A percentile compares a stretch with the other conserved stretches of the same genome.
Evolutionary conservation across 495 filamentous ascomycete species (phyloP).

Genomic region (Pseudotulostoma volvatum): DNA sequence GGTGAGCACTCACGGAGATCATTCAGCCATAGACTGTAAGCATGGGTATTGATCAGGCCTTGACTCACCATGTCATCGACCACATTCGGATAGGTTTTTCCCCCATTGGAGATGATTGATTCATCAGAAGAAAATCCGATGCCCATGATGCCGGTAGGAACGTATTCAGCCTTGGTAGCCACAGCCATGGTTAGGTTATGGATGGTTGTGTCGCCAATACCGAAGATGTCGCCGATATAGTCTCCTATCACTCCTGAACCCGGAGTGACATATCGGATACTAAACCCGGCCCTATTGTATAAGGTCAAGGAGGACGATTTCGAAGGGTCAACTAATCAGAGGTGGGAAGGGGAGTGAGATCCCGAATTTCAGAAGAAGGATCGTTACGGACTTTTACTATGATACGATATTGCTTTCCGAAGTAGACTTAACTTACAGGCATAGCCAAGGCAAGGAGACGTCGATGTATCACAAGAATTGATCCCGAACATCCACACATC

Average conservation of each 20-base stretch:
- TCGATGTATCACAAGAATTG: constrained; percentile 2
- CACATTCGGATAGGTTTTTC: constrained; percentile 45
- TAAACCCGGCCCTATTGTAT: constrained; percentile 31
- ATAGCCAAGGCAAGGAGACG: background rate
- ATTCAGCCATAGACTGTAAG: constrained; percentile 66
- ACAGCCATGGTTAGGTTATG: constrained; percentile 51
- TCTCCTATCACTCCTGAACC: constrained; percentile 53
- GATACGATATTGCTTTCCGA: background rate
- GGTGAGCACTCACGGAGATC: constrained; percentile 36
- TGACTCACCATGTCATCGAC: constrained; percentile 43
- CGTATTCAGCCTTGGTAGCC: constrained; percentile 36
- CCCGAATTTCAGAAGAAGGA: background rate
- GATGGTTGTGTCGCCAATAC: constrained; percentile 36
- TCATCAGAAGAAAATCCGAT: constrained; percentile 60
- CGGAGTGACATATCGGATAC: constrained; percentile 56
- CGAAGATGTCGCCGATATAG: constrained; percentile 52
- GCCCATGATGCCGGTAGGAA: constrained; percentile 44
- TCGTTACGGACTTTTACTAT: background rate
- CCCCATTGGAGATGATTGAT: constrained; percentile 42
- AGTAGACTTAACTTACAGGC: background rate
- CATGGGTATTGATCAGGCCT: constrained; percentile 44
- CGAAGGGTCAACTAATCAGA: background rate
- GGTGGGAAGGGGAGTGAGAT: background rate
- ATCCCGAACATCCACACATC: constrained; percentile 48
- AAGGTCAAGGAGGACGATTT: background rate